A percentile compares a stretch with the other conserved stretches of the same genome.
Conservation (phyloP, 2,329 filamentous ascomycete species). For the Berkeleyomyces rouxiae region DNA sequence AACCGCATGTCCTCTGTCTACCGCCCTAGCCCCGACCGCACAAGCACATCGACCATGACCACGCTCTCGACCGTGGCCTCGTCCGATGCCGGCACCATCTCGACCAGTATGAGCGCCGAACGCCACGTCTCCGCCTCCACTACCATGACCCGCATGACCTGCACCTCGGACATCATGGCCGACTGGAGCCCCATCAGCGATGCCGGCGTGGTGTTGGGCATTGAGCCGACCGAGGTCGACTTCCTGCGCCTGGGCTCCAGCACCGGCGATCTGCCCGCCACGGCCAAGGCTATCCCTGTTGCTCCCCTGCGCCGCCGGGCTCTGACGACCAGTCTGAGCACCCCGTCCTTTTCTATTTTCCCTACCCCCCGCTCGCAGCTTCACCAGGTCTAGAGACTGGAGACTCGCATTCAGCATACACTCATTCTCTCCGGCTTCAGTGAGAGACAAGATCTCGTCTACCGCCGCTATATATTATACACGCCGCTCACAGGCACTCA, state of each 20-base stretch:
- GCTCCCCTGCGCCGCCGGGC: constrained; percentile 24
- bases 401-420: neutral
- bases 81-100: constrained; percentile 16
- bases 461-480: neutral
- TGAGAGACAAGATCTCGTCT: neutral
- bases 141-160: constrained; percentile 35
- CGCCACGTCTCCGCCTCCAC: constrained; percentile 36
- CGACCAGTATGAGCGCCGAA: constrained; percentile 32
- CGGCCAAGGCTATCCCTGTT: constrained; percentile 6
- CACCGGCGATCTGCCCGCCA: constrained; percentile 12
- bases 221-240: constrained; percentile 10
- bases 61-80: constrained; percentile 20
- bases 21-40: constrained; percentile 28
- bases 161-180: constrained; percentile 26
- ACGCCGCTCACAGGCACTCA: neutral
- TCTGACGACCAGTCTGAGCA: constrained; percentile 30
- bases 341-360: constrained; percentile 29
- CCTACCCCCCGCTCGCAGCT: constrained; percentile 23
- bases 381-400: neutral
- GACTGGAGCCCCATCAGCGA: constrained; percentile 15
- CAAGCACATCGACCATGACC: constrained; percentile 38
- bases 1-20: constrained; percentile 17
- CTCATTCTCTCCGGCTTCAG: neutral
- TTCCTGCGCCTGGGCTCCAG: constrained; percentile 10
- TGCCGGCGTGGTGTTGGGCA: constrained; percentile 16